A percentile compares a stretch with the other conserved stretches of the same genome.
phyloP scores from a whole-genome alignment of 371 early-diverging fungal genomes.

The Mucor irregularis region DNA sequence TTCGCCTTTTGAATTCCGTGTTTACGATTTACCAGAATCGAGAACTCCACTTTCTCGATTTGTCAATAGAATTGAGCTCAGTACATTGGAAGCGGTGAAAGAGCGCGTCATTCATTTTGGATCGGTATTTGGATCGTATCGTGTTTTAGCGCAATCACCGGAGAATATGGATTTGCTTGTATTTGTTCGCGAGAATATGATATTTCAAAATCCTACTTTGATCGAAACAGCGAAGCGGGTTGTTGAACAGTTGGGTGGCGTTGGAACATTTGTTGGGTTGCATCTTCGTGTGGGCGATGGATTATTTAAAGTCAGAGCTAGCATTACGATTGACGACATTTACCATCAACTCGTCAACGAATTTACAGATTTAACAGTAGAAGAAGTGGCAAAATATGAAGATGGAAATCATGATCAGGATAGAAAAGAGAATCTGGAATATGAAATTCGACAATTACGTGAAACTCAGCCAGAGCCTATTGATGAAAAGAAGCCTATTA shows the following conservation, averaged over 20 bases:
- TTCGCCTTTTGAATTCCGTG: constrained; percentile 53
- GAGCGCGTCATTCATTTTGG: constrained; percentile 55
- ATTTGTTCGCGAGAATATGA: constrained; percentile 49
- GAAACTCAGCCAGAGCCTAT: constrained; percentile 2
- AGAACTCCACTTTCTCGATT: constrained; percentile 44
- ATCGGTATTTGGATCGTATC: constrained; percentile 56
- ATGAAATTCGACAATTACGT: constrained; percentile 42
- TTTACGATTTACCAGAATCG: constrained; percentile 53
- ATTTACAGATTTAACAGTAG: constrained; percentile 39
- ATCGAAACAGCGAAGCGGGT: constrained; percentile 38
- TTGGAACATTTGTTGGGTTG: constrained; percentile 45
- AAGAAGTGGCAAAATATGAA: constrained; percentile 25
- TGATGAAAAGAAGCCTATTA: constrained; percentile 24
- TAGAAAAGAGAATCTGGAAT: constrained; percentile 38
- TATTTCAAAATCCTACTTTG: constrained; percentile 49
- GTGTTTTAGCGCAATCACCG: constrained; percentile 48
- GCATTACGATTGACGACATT: constrained; percentile 48
- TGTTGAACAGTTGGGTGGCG: constrained; percentile 47
- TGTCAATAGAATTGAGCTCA: constrained; percentile 41
- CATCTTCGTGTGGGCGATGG: constrained; percentile 62
- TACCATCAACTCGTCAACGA: constrained; percentile 41
- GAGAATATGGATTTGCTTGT: constrained; percentile 38
- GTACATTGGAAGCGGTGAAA: constrained; percentile 40
- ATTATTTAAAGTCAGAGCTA: constrained; percentile 42
- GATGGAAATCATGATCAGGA: constrained; percentile 39